A percentile compares a stretch with the other conserved stretches of the same genome.
Evolutionary conservation across 805 yeast genomes (phyloP).

Genomic region (Pachysolen tannophilus): DNA sequence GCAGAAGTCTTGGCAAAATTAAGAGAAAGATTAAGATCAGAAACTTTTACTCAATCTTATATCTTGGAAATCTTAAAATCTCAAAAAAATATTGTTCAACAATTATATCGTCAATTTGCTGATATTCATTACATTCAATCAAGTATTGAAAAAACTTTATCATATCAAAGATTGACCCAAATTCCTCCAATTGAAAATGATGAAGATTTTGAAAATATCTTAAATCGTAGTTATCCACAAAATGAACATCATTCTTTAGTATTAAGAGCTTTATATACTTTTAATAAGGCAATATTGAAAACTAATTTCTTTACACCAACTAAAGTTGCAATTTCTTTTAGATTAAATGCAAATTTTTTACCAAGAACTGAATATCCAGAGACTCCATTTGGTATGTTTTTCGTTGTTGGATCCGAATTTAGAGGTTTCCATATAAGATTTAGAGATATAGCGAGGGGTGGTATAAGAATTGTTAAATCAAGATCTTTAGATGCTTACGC

Average conservation of each 20-base stretch:
- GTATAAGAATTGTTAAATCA: conserved; percentile 90
- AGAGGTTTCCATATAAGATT: conserved; percentile 96
- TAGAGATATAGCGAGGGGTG: conserved; percentile 97
- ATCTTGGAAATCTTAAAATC: conserved; percentile 69
- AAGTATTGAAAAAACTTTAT: conserved; percentile 66
- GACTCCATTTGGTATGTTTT: conserved; percentile 89
- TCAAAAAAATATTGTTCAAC: conserved; percentile 66
- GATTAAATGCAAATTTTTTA: conserved; percentile 80
- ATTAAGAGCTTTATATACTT: conserved; percentile 70
- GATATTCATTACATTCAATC: conserved; percentile 77
- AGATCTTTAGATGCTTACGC: conserved; percentile 80
- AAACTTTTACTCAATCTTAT: conserved; percentile 83
- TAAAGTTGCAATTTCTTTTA: conserved; percentile 90
- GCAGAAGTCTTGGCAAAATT: conserved; percentile 71
- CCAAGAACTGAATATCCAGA: conserved; percentile 86
- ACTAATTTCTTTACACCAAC: conserved; percentile 92
- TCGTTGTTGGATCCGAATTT: conserved; percentile 93
- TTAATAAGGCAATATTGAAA: conserved; percentile 82
- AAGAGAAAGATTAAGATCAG: conserved; percentile 85
- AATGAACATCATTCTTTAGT: conserved; percentile 76
- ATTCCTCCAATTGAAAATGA: conserved; percentile 68
- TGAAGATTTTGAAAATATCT: conserved; percentile 61
- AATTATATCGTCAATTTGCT: conserved; percentile 85
- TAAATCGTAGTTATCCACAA: conserved; percentile 66
- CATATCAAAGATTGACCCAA: conserved; percentile 79